Conservation (phyloP, 805 yeast genomes). For the Hanseniaspora thailandica region DNA sequence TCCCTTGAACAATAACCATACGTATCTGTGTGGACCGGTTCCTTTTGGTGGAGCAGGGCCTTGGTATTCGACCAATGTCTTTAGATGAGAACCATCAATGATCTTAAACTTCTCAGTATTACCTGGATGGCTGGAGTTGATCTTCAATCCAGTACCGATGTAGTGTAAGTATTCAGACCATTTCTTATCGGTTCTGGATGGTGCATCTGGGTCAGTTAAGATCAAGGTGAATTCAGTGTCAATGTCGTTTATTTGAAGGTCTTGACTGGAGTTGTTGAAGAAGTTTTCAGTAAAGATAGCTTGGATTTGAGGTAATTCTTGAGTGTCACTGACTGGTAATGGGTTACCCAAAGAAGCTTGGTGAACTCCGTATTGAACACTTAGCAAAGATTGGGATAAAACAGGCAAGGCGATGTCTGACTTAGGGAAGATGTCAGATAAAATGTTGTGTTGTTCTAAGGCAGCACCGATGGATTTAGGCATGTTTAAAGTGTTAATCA, state of each 20-base stretch:
- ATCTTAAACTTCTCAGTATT: conserved; percentile 10
- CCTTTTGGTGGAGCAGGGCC: conserved; percentile 84
- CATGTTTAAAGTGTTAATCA: conserved; percentile 5
- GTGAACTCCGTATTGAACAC: conserved; percentile 23
- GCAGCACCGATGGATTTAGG: conserved; percentile 22
- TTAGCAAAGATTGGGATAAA: conserved; percentile 22
- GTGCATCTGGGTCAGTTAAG: conserved; percentile 91
- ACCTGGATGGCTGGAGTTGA: conserved; percentile 16
- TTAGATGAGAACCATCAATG: conserved; percentile 19
- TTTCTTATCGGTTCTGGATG: conserved; percentile 64
- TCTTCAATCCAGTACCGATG: conserved; percentile 37
- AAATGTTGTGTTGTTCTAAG: conserved; percentile 22
- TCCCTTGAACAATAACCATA: conserved; percentile 64
- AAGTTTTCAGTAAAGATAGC: conserved; percentile 33
- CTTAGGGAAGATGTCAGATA: conserved; percentile 21
- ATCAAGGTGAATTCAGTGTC: conserved; percentile 58
- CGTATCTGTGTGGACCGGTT: conserved; percentile 81
- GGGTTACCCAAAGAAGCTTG: conserved; percentile 69
- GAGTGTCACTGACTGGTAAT: conserved; percentile 53
- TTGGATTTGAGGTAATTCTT: conserved; percentile 51
- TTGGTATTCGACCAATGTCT: conserved; percentile 45
- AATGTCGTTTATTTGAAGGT: conserved; percentile 19
- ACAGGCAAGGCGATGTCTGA: conserved; percentile 10
- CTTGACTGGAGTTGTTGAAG: conserved; percentile 28
- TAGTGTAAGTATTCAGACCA: conserved; percentile 85